Percentiles rank a stretch among this genome's conserved stretches.
Conservation (phyloP, 1,284 basidiomycete species). For the Pseudozyma thailandica region DNA sequence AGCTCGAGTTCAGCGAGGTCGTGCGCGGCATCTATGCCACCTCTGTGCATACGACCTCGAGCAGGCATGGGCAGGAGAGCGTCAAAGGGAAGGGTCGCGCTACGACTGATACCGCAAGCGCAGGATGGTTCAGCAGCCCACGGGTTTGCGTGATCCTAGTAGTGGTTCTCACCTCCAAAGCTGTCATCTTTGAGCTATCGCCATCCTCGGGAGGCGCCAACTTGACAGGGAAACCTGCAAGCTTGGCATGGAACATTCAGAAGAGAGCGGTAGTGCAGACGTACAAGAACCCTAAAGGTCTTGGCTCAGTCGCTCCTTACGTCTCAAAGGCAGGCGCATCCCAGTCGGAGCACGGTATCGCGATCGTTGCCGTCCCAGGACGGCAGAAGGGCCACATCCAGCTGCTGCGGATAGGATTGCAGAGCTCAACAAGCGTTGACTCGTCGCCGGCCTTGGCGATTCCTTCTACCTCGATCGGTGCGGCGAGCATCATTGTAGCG, state of each 20-base stretch:
- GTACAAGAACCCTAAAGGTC: slow-evolving; percentile 37
- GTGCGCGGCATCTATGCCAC: slow-evolving; percentile 52
- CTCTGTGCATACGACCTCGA: slow-evolving; percentile 11
- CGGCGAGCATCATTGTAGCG: slow-evolving; percentile 58
- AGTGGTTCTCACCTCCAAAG: slow-evolving; percentile 49
- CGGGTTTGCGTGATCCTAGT: slow-evolving; percentile 37
- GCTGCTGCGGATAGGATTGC: slow-evolving; percentile 33
- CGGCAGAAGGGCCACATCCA: slow-evolving; percentile 61
- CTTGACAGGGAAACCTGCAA: not conserved
- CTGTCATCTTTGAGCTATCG: slow-evolving; percentile 52
- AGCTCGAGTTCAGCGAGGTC: slow-evolving; percentile 59
- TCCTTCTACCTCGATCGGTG: slow-evolving; percentile 21
- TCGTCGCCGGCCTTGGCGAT: not conserved
- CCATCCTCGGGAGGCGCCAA: slow-evolving; percentile 8
- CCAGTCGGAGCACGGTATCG: not conserved
- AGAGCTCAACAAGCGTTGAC: not conserved
- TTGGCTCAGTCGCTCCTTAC: slow-evolving; percentile 33
- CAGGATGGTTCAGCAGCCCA: not conserved
- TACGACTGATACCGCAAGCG: not conserved
- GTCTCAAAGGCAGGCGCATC: not conserved
- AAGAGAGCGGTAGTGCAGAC: slow-evolving; percentile 45
- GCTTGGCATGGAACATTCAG: slow-evolving; percentile 35
- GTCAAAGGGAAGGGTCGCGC: slow-evolving; percentile 25
- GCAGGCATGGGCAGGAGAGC: not conserved
- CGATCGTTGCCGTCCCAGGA: slow-evolving; percentile 53